These are phyloP conservation scores for Auxenochlorella pyrenoidosa DNA, from an alignment of 139 green algal species.

Conservation along the genomic window DNA sequence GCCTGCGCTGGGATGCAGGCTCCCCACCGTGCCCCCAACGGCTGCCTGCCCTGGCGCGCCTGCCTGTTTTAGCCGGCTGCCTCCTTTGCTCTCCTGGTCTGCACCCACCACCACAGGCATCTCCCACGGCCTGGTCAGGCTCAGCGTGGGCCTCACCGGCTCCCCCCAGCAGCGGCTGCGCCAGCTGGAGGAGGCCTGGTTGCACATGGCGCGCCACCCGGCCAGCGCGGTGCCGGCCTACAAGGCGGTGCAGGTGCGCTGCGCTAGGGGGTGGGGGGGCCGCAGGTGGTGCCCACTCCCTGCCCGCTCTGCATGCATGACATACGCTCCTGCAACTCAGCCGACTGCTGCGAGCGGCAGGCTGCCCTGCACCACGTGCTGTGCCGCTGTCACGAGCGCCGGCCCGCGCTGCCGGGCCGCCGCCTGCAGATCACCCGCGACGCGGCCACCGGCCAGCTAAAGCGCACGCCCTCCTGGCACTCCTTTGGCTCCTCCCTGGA, in stretches of 20 bases:
- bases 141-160: slow-evolving; percentile 75
- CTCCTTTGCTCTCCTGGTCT: not conserved
- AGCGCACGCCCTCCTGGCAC: slow-evolving; percentile 34
- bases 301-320: not conserved
- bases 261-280: no score
- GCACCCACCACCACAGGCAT: slow-evolving; percentile 70
- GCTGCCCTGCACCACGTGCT: no score
- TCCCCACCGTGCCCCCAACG: no score
- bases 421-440: not conserved
- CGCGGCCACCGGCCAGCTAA: slow-evolving; percentile 3
- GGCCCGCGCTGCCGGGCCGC: no score
- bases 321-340: not conserved
- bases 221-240: not conserved
- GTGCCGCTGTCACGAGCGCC: no score
- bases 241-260: slow-evolving; percentile 8
- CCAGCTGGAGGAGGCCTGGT: slow-evolving; percentile 67
- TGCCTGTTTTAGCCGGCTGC: no score
- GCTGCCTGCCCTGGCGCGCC: no score
- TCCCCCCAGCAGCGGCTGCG: slow-evolving; percentile 64
- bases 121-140: slow-evolving; percentile 64
- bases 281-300: not conserved
- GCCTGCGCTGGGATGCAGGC: no score
- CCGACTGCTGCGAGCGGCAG: no score
- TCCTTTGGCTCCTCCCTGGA: slow-evolving; percentile 19
- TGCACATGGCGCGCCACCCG: not conserved